Evolutionary conservation across 345 rosid genomes (phyloP).

Genomic region (Cardamine resedifolia): DNA sequence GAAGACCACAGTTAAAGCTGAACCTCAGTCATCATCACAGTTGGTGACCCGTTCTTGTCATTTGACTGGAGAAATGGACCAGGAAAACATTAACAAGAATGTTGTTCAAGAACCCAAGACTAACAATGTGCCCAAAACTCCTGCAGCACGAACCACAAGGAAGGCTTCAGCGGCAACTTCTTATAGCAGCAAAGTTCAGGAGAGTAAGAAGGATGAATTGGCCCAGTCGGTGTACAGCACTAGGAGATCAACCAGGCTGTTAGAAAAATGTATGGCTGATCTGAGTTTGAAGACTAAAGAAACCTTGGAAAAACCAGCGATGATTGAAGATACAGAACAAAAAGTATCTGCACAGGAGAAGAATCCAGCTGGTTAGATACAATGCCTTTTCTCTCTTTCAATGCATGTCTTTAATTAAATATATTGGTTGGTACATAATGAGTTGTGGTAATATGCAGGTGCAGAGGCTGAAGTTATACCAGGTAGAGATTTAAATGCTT

Average conservation of each 20-base stretch:
- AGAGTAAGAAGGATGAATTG: conserved; percentile 23
- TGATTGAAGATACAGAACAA: conserved; percentile 7
- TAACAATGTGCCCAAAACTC: conserved; percentile 28
- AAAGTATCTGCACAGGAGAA: conserved; percentile 16
- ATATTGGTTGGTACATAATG: conserved; percentile 2
- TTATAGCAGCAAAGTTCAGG: conserved; percentile 26
- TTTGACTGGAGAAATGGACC: conserved; percentile 36
- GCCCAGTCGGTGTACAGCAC: conserved; percentile 55
- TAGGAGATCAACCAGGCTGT: conserved; percentile 67
- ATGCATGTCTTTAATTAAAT: not conserved
- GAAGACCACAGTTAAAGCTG: conserved; percentile 39
- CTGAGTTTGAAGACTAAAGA: conserved; percentile 50
- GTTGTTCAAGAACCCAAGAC: conserved; percentile 31
- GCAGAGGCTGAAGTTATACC: conserved; percentile 25
- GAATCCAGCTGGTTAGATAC: conserved; percentile 23
- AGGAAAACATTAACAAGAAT: conserved; percentile 39
- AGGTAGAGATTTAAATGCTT: conserved; percentile 32
- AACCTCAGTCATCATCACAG: conserved; percentile 42
- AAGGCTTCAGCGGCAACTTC: conserved; percentile 35
- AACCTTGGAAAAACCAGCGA: conserved; percentile 12
- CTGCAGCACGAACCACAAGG: conserved; percentile 36
- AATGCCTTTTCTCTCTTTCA: not conserved
- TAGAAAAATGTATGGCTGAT: conserved; percentile 58
- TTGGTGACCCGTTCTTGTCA: conserved; percentile 43
- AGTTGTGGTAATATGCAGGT: conserved; percentile 14